Evolutionary conservation across 257 asterid species (phyloP), one percentile per base, ranked within the genome.

Genomic region (Thymus mandschuricus): DNA sequence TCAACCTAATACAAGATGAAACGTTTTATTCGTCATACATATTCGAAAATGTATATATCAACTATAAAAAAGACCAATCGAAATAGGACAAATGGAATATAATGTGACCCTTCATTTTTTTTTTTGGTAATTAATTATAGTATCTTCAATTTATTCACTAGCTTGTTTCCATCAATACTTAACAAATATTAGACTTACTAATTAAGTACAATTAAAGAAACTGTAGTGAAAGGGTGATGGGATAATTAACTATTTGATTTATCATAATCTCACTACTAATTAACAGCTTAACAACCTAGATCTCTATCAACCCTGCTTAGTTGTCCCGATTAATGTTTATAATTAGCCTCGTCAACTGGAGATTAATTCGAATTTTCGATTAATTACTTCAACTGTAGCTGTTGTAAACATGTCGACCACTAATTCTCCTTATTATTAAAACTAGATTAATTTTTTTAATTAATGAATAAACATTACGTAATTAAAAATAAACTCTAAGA

Each of bases 281-380:
- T 33, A 63, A 62, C 50, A 41, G 54, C 66, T 58, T 44, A 75
- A 69, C 75, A 55, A 27, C 62, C 64, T 69, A 21, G 29, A 68
- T 75, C 74, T 49, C 49, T 50, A 40, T 69, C 71, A 21, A 21
- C 21, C 52, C 40, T 40, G 43, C 59, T 68, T 61, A 5, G 41
- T 68, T 49, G 64, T 41, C 66, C 62, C 35, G 5, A 75, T 62
- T 45, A 34, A 10, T 49, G 27, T 21, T 41, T 54, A 44, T 45
- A 51, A 45, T 48, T 21, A 49, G 41, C 27, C 40, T 67, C 68
- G 79, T 75, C 79, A 75, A 76, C 80, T 12, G 21, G 21, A 45
- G 30, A 51, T 38, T 74, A 38, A 35, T 58, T 38, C 40, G 64
- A 30, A 10, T 44, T 9, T 3, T 27, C 21, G 31, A 51, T 59